Base-by-base conservation (phyloP, 306 rosid genomes). In the Mucuna pruriens region DNA sequence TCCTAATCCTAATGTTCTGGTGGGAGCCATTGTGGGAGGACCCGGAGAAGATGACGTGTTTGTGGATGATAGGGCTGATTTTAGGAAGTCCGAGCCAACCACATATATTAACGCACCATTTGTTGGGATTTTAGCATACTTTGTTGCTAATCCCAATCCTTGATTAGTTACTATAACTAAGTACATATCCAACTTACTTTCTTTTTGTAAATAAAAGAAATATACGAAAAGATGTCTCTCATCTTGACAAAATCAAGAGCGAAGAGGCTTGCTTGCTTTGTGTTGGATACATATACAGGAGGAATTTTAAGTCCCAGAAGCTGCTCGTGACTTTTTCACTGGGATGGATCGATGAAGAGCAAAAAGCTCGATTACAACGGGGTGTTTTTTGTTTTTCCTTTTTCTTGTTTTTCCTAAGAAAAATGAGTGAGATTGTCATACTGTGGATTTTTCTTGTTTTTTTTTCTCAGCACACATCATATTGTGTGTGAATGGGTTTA, bases 31-130 rank as follows among this genome's bases (percentile, higher is more conserved):
- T 15, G 98, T 95, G 1, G 99, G 99, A 9, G 99, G 99, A 20
- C 98, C 99, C 0, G 93, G 87, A 4, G 83, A 91, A 71, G 97
- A 95, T 34, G 99, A 95, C 29, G 74, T 77, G 3, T 95, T 83
- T 19, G 82, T n/a, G 2, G 99, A 95, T 67, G 92, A 93, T 33
- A 88, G 99, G 7, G 95, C 55, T 17, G 97, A 93, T 86, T 93
- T 86, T 73, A 85, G 82, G 46, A 87, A 85, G 66, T 91, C 97
- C 1, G 99, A 95, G 78, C 99, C 99, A 1, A 95, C 99, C 3
- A 95, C 99, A 0, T 95, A 93, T 20, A 95, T 95, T 34, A 95
- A 95, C 82, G 99, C 99, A 20, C 99, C 99, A 2, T 95, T 95
- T 68, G 94, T 95, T 55, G 99, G 98, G 39, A 91, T 55, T 9